phyloP scores from a whole-genome alignment of 805 yeast genomes.

The Isabelozyma heimii region DNA sequence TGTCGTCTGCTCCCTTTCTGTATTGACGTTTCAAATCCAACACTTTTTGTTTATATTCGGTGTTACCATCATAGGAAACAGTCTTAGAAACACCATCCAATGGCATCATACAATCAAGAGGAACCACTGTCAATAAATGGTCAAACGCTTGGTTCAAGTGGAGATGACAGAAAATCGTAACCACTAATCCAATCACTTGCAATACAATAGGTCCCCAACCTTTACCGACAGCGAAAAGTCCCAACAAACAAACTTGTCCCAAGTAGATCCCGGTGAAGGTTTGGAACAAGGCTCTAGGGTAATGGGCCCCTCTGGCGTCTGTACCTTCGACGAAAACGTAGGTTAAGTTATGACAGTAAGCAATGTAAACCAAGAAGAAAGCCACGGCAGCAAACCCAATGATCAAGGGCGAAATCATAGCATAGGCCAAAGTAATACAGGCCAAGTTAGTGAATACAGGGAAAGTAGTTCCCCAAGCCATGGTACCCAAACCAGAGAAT shows the following conservation, averaged over 20 bases:
- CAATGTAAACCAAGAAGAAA: constrained; percentile 69
- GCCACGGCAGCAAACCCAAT: constrained; percentile 70
- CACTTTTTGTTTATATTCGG: constrained; percentile 34
- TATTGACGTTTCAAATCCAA: constrained; percentile 12
- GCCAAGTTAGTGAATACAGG: constrained; percentile 75
- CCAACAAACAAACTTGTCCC: constrained; percentile 83
- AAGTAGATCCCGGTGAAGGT: constrained; percentile 84
- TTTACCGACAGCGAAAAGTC: constrained; percentile 84
- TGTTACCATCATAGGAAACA: constrained; percentile 44
- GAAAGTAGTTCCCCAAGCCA: constrained; percentile 73
- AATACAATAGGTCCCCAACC: constrained; percentile 93
- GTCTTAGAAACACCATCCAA: constrained; percentile 69
- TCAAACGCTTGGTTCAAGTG: constrained; percentile 66
- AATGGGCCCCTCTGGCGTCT: constrained; percentile 78
- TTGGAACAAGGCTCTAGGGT: constrained; percentile 87
- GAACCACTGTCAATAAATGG: constrained; percentile 54
- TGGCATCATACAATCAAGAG: constrained; percentile 74
- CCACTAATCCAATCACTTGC: constrained; percentile 60
- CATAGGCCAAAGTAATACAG: constrained; percentile 63
- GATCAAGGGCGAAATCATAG: constrained; percentile 80
- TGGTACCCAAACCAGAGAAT: constrained; percentile 50
- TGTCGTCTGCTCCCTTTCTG: constrained; percentile 13
- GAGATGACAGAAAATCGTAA: constrained; percentile 68
- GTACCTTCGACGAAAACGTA: constrained; percentile 67
- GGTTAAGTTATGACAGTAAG: constrained; percentile 73